Evolutionary conservation across 23 red algal genomes (phyloP).

Genomic region (Cyanidioschyzon merolae): DNA sequence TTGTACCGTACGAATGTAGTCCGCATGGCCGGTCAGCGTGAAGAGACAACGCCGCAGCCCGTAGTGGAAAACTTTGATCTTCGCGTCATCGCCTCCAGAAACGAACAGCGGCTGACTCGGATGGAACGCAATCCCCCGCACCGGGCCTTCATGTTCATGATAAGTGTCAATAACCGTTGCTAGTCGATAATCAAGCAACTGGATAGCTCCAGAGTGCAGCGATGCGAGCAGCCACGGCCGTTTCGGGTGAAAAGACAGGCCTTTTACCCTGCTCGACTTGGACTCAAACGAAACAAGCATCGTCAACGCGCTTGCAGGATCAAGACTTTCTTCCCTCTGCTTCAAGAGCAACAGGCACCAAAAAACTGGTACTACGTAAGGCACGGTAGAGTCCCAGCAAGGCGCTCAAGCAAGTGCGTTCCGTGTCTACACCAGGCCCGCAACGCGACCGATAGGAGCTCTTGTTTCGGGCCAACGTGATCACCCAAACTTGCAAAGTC

Average conservation of each 20-base stretch:
- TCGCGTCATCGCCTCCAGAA: slow-evolving; percentile 96
- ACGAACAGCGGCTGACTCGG: slow-evolving; percentile 91
- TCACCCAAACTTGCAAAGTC: no score
- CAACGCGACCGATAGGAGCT: no score
- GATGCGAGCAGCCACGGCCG: slow-evolving; percentile 93
- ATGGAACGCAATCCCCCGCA: slow-evolving; percentile 90
- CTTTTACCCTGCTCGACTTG: slow-evolving; percentile 93
- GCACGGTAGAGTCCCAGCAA: background rate
- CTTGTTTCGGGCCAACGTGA: no score
- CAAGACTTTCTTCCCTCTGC: background rate
- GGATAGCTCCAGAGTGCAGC: slow-evolving; percentile 90
- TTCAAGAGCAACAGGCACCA: background rate
- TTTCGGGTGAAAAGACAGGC: slow-evolving; percentile 85
- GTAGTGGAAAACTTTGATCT: slow-evolving; percentile 99
- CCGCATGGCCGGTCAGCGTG: slow-evolving; percentile 83
- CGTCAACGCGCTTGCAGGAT: no score
- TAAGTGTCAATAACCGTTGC: slow-evolving; percentile 91
- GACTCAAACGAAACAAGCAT: slow-evolving; percentile 99
- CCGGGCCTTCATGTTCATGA: slow-evolving; percentile 94
- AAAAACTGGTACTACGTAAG: background rate
- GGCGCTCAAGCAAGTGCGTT: no score
- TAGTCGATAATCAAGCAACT: slow-evolving; percentile 94
- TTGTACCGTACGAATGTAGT: slow-evolving; percentile 96
- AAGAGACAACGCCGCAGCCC: slow-evolving; percentile 95
- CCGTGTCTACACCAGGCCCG: no score